Conservation (phyloP, 2,329 filamentous ascomycete species). For the Penicillium concentricum region DNA sequence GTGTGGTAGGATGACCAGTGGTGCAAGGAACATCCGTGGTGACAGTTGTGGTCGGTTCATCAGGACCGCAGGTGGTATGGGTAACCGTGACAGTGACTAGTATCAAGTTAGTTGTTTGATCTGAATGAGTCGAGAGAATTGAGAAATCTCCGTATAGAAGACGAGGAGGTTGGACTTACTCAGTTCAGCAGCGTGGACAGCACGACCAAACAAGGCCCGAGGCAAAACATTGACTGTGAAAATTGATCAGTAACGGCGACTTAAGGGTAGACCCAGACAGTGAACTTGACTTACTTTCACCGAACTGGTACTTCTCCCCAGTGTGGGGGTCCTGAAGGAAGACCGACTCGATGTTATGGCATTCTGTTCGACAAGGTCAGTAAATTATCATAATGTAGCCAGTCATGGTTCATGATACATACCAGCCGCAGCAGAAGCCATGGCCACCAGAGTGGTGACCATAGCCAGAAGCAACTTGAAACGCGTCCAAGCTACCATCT, state of each 20-base stretch:
- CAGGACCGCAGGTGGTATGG: conserved; percentile 19
- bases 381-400: not conserved
- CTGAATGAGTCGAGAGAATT: not conserved
- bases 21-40: not conserved
- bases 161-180: not conserved
- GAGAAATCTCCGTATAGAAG: not conserved
- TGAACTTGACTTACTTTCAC: conserved; percentile 1
- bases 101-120: not conserved
- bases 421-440: conserved; percentile 10
- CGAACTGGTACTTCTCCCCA: not conserved
- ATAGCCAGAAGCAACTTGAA: conserved; percentile 20
- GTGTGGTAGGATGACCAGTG: not conserved
- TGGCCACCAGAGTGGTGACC: conserved; percentile 20
- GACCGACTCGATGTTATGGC: not conserved
- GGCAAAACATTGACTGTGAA: not conserved
- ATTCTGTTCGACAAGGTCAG: conserved; percentile 1
- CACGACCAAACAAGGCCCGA: not conserved
- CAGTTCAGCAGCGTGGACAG: not conserved
- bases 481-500: conserved; percentile 10
- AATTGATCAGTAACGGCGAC: not conserved
- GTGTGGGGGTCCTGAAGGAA: conserved; percentile 1
- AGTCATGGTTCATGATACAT: not conserved
- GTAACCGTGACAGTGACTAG: conserved; percentile 23
- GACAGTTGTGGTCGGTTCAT: not conserved
- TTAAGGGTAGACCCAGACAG: not conserved